Evolutionary conservation across 306 rosid species (phyloP).

Genomic region (Vachellia pachyceras): DNA sequence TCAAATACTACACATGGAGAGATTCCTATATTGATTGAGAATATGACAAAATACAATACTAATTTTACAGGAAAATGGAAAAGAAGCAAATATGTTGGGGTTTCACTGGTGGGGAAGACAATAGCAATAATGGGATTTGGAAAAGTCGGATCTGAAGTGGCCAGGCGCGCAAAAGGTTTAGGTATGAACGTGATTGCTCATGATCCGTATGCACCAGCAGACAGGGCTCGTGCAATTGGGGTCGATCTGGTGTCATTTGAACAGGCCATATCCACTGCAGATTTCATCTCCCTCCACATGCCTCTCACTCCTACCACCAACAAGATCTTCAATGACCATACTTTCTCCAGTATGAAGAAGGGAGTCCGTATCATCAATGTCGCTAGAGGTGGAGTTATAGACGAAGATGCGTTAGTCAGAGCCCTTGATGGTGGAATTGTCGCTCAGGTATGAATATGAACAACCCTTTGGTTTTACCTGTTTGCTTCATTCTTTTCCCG

Average conservation of each 20-base stretch:
- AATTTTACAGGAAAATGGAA: slow-evolving; percentile 64
- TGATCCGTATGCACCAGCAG: slow-evolving; percentile 75
- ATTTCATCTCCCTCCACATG: slow-evolving; percentile 78
- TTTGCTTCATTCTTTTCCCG: neutral
- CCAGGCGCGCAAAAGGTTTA: slow-evolving; percentile 70
- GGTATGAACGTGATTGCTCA: slow-evolving; percentile 78
- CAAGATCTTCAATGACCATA: slow-evolving; percentile 62
- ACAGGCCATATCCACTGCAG: slow-evolving; percentile 60
- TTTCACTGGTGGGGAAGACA: slow-evolving; percentile 75
- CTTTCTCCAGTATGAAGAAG: slow-evolving; percentile 69
- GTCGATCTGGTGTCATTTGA: slow-evolving; percentile 74
- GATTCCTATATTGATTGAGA: neutral
- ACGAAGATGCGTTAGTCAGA: slow-evolving; percentile 65
- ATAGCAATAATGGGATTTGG: slow-evolving; percentile 78
- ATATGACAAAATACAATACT: neutral
- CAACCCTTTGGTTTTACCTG: too few relatives aligned
- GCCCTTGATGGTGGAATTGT: slow-evolving; percentile 70
- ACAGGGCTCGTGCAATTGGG: slow-evolving; percentile 67
- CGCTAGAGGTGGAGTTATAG: slow-evolving; percentile 80
- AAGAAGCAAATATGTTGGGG: slow-evolving; percentile 75
- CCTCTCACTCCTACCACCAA: slow-evolving; percentile 72
- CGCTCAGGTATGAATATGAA: slow-evolving; percentile 57
- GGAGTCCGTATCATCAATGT: slow-evolving; percentile 75
- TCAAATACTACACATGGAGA: neutral
- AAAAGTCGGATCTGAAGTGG: slow-evolving; percentile 83